Evolutionary conservation across 495 filamentous ascomycete genomes (phyloP).

Genomic region (Podospora comata): DNA sequence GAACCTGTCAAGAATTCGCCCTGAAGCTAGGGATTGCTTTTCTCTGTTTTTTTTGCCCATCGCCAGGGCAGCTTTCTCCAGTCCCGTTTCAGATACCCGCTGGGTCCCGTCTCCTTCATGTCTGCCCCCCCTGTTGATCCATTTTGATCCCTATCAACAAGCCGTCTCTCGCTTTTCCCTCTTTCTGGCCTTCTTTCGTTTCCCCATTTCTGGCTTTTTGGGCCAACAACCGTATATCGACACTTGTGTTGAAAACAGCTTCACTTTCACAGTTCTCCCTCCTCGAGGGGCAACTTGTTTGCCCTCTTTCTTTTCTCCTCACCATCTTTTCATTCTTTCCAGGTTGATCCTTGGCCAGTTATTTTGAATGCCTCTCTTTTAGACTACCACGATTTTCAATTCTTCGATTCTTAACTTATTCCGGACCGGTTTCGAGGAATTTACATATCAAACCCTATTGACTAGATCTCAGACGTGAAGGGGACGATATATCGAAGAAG

Average conservation of each 20-base stretch:
- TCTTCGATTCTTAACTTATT: constrained; percentile 23
- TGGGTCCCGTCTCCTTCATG: constrained; percentile 13
- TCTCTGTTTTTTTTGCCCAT: not conserved
- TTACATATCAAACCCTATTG: constrained; percentile 3
- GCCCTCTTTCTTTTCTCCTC: constrained; percentile 36
- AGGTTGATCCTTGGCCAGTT: constrained; percentile 51
- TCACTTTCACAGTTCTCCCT: constrained; percentile 13
- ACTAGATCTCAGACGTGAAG: not conserved
- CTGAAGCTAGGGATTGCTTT: not conserved
- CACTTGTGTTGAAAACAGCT: constrained; percentile 4
- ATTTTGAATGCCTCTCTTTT: constrained; percentile 20
- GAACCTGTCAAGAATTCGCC: not conserved
- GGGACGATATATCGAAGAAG: not conserved
- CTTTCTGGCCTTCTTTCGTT: constrained; percentile 15
- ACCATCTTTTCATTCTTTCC: constrained; percentile 38
- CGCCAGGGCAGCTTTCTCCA: constrained; percentile 23
- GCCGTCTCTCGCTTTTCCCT: constrained; percentile 13
- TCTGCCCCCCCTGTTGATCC: constrained; percentile 7
- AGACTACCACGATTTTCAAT: constrained; percentile 30
- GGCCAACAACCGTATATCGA: constrained; percentile 17
- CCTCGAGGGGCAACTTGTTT: constrained; percentile 28
- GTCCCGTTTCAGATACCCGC: constrained; percentile 38
- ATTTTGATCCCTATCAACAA: constrained; percentile 11
- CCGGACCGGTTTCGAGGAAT: constrained; percentile 31
- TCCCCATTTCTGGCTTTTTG: constrained; percentile 13